Base-by-base conservation (phyloP, 2,329 filamentous ascomycete species). In the Alternaria arbusti region DNA sequence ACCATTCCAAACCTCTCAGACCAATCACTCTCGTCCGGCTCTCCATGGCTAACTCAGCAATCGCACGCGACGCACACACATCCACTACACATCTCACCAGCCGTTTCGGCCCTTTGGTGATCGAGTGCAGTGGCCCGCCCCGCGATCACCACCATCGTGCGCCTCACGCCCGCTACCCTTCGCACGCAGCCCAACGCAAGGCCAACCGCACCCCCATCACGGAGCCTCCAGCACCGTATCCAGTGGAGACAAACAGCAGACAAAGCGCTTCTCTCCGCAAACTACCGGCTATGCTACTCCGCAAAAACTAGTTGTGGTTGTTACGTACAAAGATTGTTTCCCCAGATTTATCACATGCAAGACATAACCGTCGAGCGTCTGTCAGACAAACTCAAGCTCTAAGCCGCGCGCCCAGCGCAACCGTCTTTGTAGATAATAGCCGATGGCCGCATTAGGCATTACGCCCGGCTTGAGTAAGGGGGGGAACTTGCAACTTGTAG, bases 301-400 rank as follows among this genome's bases (percentile, higher is more conserved):
- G 23, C 28, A 45, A 45, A 45, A 40, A 52, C 36, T 22, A 49
- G 12, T 12, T n/a, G 15, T 22, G 10, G 15, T 40, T 17, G 58
- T 60, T 60, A 60, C 58, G 58, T 60, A 60, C 58, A 28, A 56
- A 43, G 55, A 13, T 56, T 59, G 26, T 49, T 60, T 57, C 59
- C 59, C 54, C 59, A 50, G 59, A 58, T 62, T 61, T 51, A 51
- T 62, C 28, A 51, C 40, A 58, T 61, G 59, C 54, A 43, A 52
- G 47, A 61, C 54, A 51, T 46, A 51, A 20, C n/a, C 17, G 47
- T 51, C 47, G n/a, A 20, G 49, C 30, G 49, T 23, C 49, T 22
- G 28, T 36, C 13, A 52, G 49, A 52, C 49, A 52, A 25, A 22
- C n/a, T 40, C 5, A 52, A 52, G 22, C 20, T 40, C 20, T 17